These are phyloP conservation scores for Cladobotryum protrusum DNA, from an alignment of 2,329 filamentous ascomycete genomes.

Conservation along the genomic window DNA sequence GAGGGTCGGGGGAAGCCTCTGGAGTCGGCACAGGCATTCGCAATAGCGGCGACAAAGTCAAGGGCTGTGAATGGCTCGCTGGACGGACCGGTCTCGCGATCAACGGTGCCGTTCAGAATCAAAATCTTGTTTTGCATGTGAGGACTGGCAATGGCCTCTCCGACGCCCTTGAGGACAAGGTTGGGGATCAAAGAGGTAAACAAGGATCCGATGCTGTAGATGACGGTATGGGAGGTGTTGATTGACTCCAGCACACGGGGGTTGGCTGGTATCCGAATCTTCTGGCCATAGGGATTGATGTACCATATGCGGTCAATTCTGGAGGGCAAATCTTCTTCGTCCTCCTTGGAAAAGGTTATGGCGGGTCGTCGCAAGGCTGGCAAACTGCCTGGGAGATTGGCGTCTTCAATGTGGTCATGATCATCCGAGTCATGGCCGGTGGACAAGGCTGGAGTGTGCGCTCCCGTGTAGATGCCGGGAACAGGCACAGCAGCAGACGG, in stretches of 20 bases:
- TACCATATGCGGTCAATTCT: constrained; percentile 86
- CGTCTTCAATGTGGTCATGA: constrained; percentile 68
- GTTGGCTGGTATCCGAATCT: constrained; percentile 81
- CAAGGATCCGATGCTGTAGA: constrained; percentile 91
- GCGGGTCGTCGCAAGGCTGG: constrained; percentile 74
- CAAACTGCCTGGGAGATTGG: constrained; percentile 73
- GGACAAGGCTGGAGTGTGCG: constrained; percentile 23
- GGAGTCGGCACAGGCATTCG: constrained; percentile 65
- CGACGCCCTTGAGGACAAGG: constrained; percentile 68
- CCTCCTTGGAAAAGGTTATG: constrained; percentile 72
- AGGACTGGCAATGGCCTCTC: constrained; percentile 46
- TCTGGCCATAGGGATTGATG: constrained; percentile 97
- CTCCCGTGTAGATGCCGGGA: constrained; percentile 15
- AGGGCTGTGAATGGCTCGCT: constrained; percentile 59
- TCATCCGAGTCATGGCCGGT: constrained; percentile 43
- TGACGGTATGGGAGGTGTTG: constrained; percentile 56
- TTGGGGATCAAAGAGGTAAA: constrained; percentile 87
- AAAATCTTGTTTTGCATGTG: constrained; percentile 64
- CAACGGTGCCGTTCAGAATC: constrained; percentile 75
- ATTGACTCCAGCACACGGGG: constrained; percentile 70
- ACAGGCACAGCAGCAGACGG: constrained; percentile 43
- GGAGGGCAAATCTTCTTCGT: constrained; percentile 67
- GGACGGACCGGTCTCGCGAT: constrained; percentile 78
- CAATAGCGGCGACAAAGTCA: constrained; percentile 79
- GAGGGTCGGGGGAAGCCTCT: constrained; percentile 38